Conservation (phyloP, 108 stramenopile genomes). For the Poteriospumella lacustris region DNA sequence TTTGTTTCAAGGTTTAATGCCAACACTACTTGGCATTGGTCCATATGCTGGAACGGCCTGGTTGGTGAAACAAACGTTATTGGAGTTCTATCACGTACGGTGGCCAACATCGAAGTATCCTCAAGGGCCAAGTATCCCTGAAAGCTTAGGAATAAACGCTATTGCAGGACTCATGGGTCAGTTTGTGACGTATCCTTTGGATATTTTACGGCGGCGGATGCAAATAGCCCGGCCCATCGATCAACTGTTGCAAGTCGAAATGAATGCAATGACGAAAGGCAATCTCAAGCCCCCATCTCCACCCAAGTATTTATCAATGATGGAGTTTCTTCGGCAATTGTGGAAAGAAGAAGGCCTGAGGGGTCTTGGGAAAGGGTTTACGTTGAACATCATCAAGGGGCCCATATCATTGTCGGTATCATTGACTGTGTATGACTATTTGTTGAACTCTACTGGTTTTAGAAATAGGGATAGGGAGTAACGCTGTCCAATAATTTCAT, state of each 20-base stretch:
- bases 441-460: too few species aligned
- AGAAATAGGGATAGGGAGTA: too few species aligned
- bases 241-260: too few species aligned
- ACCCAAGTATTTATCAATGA: neutral
- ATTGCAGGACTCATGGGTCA: neutral
- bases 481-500: too few species aligned
- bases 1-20: slow-evolving; percentile 3
- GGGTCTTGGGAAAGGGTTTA: neutral
- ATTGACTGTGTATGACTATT: neutral
- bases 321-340: neutral
- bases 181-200: neutral
- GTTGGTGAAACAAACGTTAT: neutral
- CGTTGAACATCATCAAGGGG: slow-evolving; percentile 15
- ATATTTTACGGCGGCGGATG: neutral
- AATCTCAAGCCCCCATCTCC: too few species aligned
- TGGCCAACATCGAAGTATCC: too few species aligned
- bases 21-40: neutral
- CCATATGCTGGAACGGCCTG: slow-evolving; percentile 13
- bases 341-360: neutral
- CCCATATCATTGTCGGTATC: neutral
- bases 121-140: neutral
- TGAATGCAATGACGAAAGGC: too few species aligned
- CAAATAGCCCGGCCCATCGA: neutral
- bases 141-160: neutral
- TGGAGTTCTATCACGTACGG: neutral